phyloP scores from a whole-genome alignment of 305 asterid species.

The Caryopteris hybrid region DNA sequence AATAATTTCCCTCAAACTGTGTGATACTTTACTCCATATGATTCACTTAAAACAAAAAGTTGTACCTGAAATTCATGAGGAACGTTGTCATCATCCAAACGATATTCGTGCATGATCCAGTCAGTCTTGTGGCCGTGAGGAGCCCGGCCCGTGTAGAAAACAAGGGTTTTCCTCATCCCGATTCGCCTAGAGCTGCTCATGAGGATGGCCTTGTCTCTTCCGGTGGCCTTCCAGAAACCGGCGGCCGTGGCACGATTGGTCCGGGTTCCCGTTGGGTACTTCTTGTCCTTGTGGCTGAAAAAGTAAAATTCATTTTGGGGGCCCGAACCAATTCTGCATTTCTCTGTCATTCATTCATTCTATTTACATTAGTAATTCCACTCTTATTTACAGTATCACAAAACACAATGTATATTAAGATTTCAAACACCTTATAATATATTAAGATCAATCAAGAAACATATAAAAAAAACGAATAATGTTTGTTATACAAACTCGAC shows the following conservation, averaged over 20 bases:
- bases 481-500: too few species aligned
- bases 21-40: too few species aligned
- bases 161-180: conserved; percentile 92
- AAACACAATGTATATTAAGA: too few species aligned
- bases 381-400: too few species aligned
- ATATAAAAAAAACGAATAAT: too few species aligned
- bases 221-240: conserved; percentile 93
- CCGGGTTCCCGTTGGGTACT: conserved; percentile 87
- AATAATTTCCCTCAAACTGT: too few species aligned
- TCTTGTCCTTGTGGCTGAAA: conserved; percentile 89
- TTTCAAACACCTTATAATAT: too few species aligned
- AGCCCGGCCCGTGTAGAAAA: conserved; percentile 88
- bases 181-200: conserved; percentile 50
- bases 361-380: too few species aligned
- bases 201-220: conserved; percentile 74
- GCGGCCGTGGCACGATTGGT: conserved; percentile 80
- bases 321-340: conserved; percentile 81
- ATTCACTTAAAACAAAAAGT: too few species aligned
- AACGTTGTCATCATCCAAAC: conserved; percentile 52
- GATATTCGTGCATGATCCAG: conserved; percentile 96
- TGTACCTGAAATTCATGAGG: conserved; percentile 39
- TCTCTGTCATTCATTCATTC: conserved; percentile 47
- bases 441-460: too few species aligned
- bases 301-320: conserved; percentile 90
- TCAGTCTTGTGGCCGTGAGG: conserved; percentile 90